Evolutionary conservation across 768 basidiomycete species (phyloP).

Genomic region (Agaricus subrufescens): DNA sequence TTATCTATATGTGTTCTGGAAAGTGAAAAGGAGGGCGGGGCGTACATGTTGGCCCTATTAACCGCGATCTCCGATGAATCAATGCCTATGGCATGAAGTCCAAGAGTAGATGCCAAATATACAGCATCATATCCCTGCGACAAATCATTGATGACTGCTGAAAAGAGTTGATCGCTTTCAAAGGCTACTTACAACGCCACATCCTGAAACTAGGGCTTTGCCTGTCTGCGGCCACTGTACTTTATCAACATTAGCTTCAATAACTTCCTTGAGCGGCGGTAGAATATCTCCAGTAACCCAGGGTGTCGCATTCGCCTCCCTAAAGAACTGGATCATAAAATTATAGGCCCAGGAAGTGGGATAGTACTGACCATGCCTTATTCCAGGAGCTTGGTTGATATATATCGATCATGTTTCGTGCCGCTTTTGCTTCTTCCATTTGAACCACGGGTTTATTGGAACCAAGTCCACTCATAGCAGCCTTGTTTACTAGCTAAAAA

Average conservation of each 20-base stretch:
- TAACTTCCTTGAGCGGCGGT: constrained; percentile 48
- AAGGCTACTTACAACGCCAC: constrained; percentile 37
- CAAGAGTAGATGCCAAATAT: constrained; percentile 45
- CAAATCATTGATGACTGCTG: neutral
- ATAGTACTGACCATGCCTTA: neutral
- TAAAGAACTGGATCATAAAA: constrained; percentile 11
- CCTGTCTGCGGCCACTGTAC: constrained; percentile 35
- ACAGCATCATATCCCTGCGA: constrained; percentile 61
- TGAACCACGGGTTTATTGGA: no score
- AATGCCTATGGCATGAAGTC: constrained; percentile 43
- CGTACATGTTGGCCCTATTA: constrained; percentile 37
- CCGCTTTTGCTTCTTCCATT: neutral
- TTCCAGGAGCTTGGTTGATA: constrained; percentile 1
- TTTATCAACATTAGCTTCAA: constrained; percentile 32
- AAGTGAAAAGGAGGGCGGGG: neutral
- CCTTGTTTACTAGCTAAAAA: no score
- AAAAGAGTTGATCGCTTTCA: neutral
- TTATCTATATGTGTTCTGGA: neutral
- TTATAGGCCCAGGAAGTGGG: neutral
- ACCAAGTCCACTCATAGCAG: no score
- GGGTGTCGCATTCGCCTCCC: constrained; percentile 49
- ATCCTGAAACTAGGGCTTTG: constrained; percentile 33
- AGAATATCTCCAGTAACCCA: constrained; percentile 59
- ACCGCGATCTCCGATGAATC: constrained; percentile 58
- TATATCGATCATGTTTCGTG: constrained; percentile 1